Conservation (phyloP, 2,329 filamentous ascomycete species). For the Arthrobotrys entomopaga region DNA sequence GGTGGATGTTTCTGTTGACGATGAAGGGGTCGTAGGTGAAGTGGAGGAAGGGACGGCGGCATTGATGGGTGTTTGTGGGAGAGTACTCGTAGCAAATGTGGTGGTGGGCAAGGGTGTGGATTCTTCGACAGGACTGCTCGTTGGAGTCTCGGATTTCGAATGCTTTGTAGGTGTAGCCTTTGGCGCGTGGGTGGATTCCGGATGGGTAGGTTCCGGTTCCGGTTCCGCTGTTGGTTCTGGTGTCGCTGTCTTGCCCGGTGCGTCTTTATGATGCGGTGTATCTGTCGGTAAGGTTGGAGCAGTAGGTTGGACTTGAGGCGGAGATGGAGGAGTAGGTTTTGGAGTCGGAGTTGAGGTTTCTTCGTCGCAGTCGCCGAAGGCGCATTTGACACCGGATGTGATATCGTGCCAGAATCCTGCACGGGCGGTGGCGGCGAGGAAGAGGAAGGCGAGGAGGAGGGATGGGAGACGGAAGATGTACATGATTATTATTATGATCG, state of each 20-base stretch:
- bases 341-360: slow-evolving; percentile 11
- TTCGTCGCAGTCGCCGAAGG: slow-evolving; percentile 41
- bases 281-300: slow-evolving; percentile 23
- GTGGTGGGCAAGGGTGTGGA: slow-evolving; percentile 19
- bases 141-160: not conserved
- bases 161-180: slow-evolving; percentile 22
- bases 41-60: slow-evolving; percentile 8
- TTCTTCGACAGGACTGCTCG: not conserved
- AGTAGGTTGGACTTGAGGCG: slow-evolving; percentile 21
- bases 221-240: slow-evolving; percentile 5
- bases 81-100: slow-evolving; percentile 11
- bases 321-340: slow-evolving; percentile 9
- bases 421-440: slow-evolving; percentile 26
- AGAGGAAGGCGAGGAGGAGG: slow-evolving; percentile 31
- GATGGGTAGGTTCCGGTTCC: slow-evolving; percentile 16
- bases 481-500: slow-evolving; percentile 9
- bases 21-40: slow-evolving; percentile 1
- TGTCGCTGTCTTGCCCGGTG: slow-evolving; percentile 1
- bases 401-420: slow-evolving; percentile 32
- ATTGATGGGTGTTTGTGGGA: slow-evolving; percentile 19
- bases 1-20: slow-evolving; percentile 18
- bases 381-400: slow-evolving; percentile 43
- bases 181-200: slow-evolving; percentile 12
- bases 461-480: slow-evolving; percentile 27
- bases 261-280: too few relatives aligned